Conservation (phyloP, 768 basidiomycete genomes). For the Hygrophoropsis aurantiaca region DNA sequence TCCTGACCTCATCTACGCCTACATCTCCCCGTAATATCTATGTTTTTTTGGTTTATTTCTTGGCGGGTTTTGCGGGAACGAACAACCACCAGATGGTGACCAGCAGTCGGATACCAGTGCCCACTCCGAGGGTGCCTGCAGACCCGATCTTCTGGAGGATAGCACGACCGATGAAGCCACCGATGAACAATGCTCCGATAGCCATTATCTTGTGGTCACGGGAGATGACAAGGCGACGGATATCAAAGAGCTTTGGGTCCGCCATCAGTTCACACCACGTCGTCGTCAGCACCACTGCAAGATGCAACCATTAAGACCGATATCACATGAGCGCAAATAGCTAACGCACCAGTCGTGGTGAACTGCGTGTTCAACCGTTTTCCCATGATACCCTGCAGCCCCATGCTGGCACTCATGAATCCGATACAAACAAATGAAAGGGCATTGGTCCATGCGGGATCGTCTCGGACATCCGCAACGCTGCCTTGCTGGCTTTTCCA, state of each 20-base stretch:
- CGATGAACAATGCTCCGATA: conserved; percentile 67
- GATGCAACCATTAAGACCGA: neutral
- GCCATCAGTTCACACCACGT: conserved; percentile 88
- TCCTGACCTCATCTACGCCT: too few species aligned
- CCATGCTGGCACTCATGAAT: conserved; percentile 79
- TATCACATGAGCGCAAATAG: neutral
- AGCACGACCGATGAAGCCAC: conserved; percentile 67
- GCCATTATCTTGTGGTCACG: conserved; percentile 76
- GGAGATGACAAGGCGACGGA: conserved; percentile 48
- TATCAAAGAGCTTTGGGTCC: conserved; percentile 71
- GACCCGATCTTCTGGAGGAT: conserved; percentile 60
- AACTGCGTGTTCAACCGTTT: conserved; percentile 81
- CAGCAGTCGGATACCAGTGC: conserved; percentile 59
- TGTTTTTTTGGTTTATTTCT: too few species aligned
- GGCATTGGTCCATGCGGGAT: conserved; percentile 70
- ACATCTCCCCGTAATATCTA: too few species aligned
- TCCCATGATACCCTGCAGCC: conserved; percentile 83
- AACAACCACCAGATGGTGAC: conserved; percentile 67
- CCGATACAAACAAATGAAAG: conserved; percentile 70
- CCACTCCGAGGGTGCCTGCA: conserved; percentile 65
- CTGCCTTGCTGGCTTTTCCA: conserved; percentile 67
- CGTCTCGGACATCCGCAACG: conserved; percentile 51
- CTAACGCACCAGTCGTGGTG: conserved; percentile 64
- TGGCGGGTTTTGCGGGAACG: conserved; percentile 39
- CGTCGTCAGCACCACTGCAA: conserved; percentile 75